phyloP scores from a whole-genome alignment of 306 rosid species.

The Luffa aegyptiaca region DNA sequence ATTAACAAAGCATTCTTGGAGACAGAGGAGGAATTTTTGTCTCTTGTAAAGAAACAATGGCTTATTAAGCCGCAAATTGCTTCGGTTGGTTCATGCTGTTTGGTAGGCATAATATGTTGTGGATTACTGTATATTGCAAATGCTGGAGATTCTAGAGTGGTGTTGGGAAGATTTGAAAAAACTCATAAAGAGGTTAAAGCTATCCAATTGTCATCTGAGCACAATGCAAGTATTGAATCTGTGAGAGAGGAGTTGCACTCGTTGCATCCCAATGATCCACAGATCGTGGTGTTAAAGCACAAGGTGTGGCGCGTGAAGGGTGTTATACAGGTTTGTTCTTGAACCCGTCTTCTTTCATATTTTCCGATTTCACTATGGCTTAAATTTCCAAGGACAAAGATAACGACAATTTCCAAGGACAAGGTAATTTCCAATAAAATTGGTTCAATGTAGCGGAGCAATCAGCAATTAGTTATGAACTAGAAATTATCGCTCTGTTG shows the following conservation, averaged over 20 bases:
- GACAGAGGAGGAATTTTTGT: constrained; percentile 83
- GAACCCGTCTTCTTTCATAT: constrained; percentile 14
- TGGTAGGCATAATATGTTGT: constrained; percentile 66
- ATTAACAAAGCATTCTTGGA: constrained; percentile 73
- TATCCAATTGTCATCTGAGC: constrained; percentile 76
- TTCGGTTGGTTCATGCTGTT: constrained; percentile 92
- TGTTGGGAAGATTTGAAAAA: constrained; percentile 59
- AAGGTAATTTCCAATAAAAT: neutral
- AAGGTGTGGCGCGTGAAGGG: constrained; percentile 99
- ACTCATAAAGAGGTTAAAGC: constrained; percentile 54
- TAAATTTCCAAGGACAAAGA: too few relatives aligned
- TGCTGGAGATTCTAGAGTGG: constrained; percentile 95
- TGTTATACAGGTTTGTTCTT: constrained; percentile 64
- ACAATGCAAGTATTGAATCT: constrained; percentile 79
- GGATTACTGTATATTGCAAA: constrained; percentile 83
- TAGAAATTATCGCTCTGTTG: neutral
- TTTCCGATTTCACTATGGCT: neutral
- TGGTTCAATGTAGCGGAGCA: neutral
- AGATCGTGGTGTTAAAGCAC: constrained; percentile 80
- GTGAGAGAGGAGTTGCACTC: constrained; percentile 74
- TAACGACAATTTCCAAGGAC: too few relatives aligned
- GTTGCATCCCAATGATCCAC: constrained; percentile 89
- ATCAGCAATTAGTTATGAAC: neutral
- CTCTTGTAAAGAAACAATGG: constrained; percentile 75
- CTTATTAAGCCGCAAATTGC: constrained; percentile 59